Conservation (phyloP, 345 rosid species). For the Acer campestre region DNA sequence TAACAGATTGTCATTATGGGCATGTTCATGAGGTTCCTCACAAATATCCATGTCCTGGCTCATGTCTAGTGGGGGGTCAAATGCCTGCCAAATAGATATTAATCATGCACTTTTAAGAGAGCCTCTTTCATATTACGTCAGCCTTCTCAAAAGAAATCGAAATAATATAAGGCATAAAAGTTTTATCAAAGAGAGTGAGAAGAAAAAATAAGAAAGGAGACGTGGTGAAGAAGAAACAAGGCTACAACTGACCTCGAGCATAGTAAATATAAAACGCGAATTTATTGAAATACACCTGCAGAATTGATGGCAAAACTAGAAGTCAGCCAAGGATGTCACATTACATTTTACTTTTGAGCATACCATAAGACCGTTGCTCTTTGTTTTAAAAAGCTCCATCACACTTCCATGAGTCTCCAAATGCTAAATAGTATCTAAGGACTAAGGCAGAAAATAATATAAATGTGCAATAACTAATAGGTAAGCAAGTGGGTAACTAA, state of each 20-base stretch:
- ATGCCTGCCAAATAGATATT: conserved; percentile 62
- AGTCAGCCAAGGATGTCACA: background rate
- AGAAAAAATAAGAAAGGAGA: too few relatives aligned
- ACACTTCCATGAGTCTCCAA: background rate
- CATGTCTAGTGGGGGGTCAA: conserved; percentile 98
- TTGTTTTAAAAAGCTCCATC: background rate
- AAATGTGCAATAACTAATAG: background rate
- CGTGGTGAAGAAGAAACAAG: conserved; percentile 5
- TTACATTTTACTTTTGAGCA: conserved; percentile 1
- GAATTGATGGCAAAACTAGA: conserved; percentile 21
- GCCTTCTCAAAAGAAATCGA: background rate
- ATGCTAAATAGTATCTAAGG: background rate
- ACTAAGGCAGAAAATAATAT: background rate
- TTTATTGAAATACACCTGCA: conserved; percentile 87
- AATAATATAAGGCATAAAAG: background rate
- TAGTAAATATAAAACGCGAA: conserved; percentile 74
- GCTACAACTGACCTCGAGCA: conserved; percentile 74
- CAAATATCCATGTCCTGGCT: conserved; percentile 63
- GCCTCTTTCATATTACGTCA: background rate
- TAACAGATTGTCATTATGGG: conserved; percentile 43
- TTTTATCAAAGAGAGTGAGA: background rate
- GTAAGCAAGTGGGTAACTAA: background rate
- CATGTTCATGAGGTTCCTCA: conserved; percentile 44
- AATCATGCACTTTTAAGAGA: conserved; percentile 16
- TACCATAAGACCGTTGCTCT: background rate